Conservation (phyloP, 495 filamentous ascomycete genomes). For the Xylaria telfairii region DNA sequence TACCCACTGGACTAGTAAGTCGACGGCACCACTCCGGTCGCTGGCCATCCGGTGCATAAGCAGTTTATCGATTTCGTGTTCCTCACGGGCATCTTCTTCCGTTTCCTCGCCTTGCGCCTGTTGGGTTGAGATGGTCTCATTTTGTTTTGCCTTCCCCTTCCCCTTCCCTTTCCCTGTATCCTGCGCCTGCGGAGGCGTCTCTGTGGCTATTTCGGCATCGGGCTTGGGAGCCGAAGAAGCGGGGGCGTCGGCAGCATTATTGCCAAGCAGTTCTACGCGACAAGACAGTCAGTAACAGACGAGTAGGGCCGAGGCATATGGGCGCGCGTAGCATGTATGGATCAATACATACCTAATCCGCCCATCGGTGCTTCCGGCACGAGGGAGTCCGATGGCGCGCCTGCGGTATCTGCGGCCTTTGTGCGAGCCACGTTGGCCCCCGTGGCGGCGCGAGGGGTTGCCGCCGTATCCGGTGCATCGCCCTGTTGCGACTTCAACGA, state of each 20-base stretch:
- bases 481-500: constrained; percentile 26
- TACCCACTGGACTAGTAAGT: constrained; percentile 37
- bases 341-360: constrained; percentile 27
- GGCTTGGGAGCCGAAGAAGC: constrained; percentile 12
- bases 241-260: constrained; percentile 8
- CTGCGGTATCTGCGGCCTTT: constrained; percentile 25
- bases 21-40: constrained; percentile 32
- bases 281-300: not conserved
- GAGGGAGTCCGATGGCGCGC: constrained; percentile 19
- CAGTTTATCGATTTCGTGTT: constrained; percentile 31
- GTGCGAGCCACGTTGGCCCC: constrained; percentile 24
- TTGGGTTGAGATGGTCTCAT: not conserved
- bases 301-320: not conserved
- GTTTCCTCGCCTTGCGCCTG: not conserved
- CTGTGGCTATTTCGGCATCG: not conserved
- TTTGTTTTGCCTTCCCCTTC: not conserved
- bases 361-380: constrained; percentile 36
- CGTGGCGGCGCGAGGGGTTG: constrained; percentile 19
- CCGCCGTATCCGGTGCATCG: constrained; percentile 17
- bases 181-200: constrained; percentile 17
- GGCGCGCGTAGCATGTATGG: not conserved
- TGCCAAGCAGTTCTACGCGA: constrained; percentile 20
- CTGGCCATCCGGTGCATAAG: constrained; percentile 33
- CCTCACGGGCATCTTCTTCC: constrained; percentile 30
- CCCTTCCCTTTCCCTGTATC: constrained; percentile 26